Base-by-base conservation (phyloP, 1,284 basidiomycete genomes). In the Malassezia pachydermatis region DNA sequence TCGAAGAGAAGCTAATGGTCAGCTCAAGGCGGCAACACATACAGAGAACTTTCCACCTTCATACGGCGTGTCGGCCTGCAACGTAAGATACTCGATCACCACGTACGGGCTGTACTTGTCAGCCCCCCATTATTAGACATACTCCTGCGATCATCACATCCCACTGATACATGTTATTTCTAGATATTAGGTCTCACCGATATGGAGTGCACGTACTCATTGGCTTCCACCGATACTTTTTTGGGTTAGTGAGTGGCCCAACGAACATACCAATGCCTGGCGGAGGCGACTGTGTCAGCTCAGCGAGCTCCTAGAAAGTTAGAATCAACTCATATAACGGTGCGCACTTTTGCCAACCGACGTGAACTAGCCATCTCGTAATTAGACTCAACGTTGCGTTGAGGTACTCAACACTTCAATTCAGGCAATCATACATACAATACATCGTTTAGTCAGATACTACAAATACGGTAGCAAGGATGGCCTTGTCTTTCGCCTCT, bases 1-100 rank as follows among this genome's bases (percentile, higher is more conserved):
- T 70, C 69, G 16, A 71, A 24, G 9, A 23, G 8, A 14, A 51
- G 35, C 49, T 51, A 22, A 24, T 10, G 7, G 22, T n/a, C 17
- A n/a, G 17, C 13, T 11, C 39, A 19, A 28, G 1, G 2, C n/a
- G 25, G 16, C 22, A 13, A 9, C 7, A 41, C 49, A 22, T 34
- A 52, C 44, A 2, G 32, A 39, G 8, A 52, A 52, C 9, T 23
- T 16, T 14, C 50, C 50, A 2, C 44, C 45, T 24, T 41, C 39
- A 24, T 52, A 52, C 19, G 50, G 50, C 5, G 49, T 51, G 17
- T 25, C 37, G 11, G 24, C 34, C 48, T 51, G 24, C 8, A 3
- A 24, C 14, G 16, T 43, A n/a, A 43, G 41, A 19, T 7, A 24
- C 8, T 10, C 16, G 3, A 29, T 4, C 9, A n/a, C 20, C 19